Conservation (phyloP, 2,329 filamentous ascomycete species). For the Sclerotinia glacialis region DNA sequence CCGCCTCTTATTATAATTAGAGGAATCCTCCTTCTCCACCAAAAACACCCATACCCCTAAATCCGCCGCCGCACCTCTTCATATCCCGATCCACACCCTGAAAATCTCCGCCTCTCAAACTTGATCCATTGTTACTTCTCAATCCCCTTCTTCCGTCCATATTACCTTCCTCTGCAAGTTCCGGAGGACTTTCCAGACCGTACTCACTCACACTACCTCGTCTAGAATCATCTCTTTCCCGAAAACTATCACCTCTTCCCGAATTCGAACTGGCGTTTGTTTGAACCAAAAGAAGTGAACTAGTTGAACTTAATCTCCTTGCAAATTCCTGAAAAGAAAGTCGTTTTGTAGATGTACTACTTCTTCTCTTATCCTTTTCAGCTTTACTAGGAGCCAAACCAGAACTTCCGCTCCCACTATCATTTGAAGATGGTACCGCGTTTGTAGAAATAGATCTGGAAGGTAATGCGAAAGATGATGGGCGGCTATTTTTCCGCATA, state of each 20-base stretch:
- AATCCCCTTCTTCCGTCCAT: neutral
- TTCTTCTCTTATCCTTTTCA: constrained; percentile 47
- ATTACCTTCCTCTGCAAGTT: neutral
- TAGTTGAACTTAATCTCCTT: constrained; percentile 57
- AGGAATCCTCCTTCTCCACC: constrained; percentile 12
- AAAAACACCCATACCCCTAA: constrained; percentile 3
- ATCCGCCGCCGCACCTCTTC: constrained; percentile 2
- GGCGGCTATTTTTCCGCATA: constrained; percentile 27
- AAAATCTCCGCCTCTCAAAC: neutral
- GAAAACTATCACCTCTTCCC: constrained; percentile 29
- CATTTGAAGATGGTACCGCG: constrained; percentile 28
- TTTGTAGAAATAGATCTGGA: constrained; percentile 35
- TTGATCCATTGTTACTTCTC: constrained; percentile 1
- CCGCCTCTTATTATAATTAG: neutral
- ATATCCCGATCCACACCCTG: neutral
- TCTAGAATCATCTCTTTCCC: constrained; percentile 27
- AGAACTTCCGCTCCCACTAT: constrained; percentile 24
- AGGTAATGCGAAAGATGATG: constrained; percentile 35
- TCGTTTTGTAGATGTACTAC: constrained; percentile 54
- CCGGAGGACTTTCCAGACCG: neutral
- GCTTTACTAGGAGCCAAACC: constrained; percentile 26
- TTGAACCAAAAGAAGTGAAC: constrained; percentile 58
- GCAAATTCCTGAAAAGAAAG: constrained; percentile 62
- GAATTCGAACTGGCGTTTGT: constrained; percentile 47
- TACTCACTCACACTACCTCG: constrained; percentile 28